phyloP scores from a whole-genome alignment of 495 filamentous ascomycete species.

The Daldinia caldariorum region DNA sequence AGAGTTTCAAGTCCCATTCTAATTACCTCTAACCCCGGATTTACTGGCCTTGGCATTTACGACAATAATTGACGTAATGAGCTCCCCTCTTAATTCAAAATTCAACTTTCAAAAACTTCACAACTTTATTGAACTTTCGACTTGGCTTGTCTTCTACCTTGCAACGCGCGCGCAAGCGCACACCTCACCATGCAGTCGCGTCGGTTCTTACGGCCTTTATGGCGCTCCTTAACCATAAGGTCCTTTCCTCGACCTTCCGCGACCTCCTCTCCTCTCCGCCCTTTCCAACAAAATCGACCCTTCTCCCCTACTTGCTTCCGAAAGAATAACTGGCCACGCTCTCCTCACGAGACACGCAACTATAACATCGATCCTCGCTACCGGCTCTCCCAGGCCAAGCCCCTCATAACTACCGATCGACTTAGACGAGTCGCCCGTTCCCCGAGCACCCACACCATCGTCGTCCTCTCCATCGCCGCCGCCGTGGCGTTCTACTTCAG shows the following conservation, averaged over 20 bases:
- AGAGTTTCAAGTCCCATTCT: background rate
- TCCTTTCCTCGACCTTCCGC: background rate
- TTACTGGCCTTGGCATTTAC: background rate
- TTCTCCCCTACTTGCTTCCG: constrained; percentile 40
- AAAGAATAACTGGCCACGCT: constrained; percentile 39
- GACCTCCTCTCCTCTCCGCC: constrained; percentile 9
- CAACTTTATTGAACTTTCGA: background rate
- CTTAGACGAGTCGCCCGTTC: constrained; percentile 40
- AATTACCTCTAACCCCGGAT: background rate
- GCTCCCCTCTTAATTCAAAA: background rate
- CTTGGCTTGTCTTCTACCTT: background rate
- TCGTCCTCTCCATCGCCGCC: constrained; percentile 49
- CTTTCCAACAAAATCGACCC: constrained; percentile 24
- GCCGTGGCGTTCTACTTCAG: constrained; percentile 69
- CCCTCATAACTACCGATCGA: constrained; percentile 50
- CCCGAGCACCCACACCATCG: constrained; percentile 48
- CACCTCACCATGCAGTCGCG: constrained; percentile 26
- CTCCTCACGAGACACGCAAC: constrained; percentile 35
- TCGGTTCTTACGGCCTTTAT: constrained; percentile 22
- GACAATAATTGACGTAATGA: background rate
- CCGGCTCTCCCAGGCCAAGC: constrained; percentile 49
- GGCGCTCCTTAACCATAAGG: constrained; percentile 15
- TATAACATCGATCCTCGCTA: constrained; percentile 39
- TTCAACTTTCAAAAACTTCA: background rate
- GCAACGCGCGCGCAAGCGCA: constrained; percentile 3